Conservation (phyloP, 1,284 basidiomycete genomes). For the Tetrapyrgos nigripes region DNA sequence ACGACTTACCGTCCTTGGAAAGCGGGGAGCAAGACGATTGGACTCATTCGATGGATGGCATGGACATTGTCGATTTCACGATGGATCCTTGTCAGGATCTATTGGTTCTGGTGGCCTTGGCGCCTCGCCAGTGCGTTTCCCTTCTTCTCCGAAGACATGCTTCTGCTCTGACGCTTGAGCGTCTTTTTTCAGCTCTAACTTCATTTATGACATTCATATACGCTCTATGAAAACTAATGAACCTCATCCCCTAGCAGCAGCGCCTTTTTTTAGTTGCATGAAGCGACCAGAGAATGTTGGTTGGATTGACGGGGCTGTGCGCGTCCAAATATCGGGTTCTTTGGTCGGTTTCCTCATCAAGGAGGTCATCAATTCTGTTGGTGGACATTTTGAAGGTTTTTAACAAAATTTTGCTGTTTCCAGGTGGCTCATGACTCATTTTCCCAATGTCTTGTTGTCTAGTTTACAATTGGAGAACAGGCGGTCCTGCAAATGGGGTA, state of each 20-base stretch:
- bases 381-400: conserved; percentile 11
- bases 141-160: conserved; percentile 4
- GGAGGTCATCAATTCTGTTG: conserved; percentile 43
- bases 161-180: background rate
- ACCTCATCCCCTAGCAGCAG: conserved; percentile 50
- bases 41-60: conserved; percentile 45
- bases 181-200: conserved; percentile 38
- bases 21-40: conserved; percentile 39
- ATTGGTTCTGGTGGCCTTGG: conserved; percentile 50
- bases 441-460: background rate
- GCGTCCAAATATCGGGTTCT: conserved; percentile 52
- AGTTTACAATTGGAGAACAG: background rate
- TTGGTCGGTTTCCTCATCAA: conserved; percentile 54
- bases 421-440: background rate
- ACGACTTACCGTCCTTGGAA: conserved; percentile 33
- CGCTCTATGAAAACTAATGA: conserved; percentile 54
- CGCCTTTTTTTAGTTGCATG: conserved; percentile 44
- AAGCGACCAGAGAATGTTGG: conserved; percentile 30
- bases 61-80: conserved; percentile 55
- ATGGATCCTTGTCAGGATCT: conserved; percentile 61
- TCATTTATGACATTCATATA: conserved; percentile 53
- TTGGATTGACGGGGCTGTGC: conserved; percentile 43
- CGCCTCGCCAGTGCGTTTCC: conserved; percentile 42
- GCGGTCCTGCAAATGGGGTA: background rate
- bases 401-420: background rate